Conservation (phyloP, 345 rosid genomes). For the Hirschfeldia incana region DNA sequence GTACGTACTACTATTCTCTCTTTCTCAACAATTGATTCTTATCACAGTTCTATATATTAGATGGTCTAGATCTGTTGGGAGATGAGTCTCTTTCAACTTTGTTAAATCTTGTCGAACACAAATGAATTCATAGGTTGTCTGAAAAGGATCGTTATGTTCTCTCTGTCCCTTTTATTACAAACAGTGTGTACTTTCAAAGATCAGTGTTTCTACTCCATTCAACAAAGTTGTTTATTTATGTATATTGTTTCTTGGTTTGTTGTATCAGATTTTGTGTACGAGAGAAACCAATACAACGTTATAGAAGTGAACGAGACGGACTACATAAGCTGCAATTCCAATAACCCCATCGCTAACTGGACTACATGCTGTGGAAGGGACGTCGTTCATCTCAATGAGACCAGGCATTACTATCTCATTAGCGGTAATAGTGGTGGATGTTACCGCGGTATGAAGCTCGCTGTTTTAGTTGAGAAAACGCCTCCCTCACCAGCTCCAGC, state of each 20-base stretch:
- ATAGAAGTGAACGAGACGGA: conserved; percentile 87
- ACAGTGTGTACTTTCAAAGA: neutral
- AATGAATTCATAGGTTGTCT: neutral
- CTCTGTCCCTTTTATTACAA: neutral
- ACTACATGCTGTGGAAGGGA: conserved; percentile 87
- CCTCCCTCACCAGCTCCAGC: conserved; percentile 73
- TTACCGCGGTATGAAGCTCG: conserved; percentile 76
- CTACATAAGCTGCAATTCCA: conserved; percentile 66
- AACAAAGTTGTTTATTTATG: neutral
- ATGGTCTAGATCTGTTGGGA: neutral
- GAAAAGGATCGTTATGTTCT: neutral
- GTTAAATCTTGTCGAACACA: conserved; percentile 2
- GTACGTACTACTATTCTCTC: neutral
- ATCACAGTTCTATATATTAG: neutral
- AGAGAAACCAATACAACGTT: conserved; percentile 80
- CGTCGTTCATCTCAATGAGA: conserved; percentile 79
- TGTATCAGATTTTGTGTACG: conserved; percentile 75
- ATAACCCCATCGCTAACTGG: conserved; percentile 76
- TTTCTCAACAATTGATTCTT: neutral
- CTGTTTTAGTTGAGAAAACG: conserved; percentile 57
- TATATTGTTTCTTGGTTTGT: neutral
- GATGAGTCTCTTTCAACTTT: neutral
- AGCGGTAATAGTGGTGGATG: conserved; percentile 94
- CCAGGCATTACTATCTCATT: conserved; percentile 66
- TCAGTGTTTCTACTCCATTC: neutral